phyloP scores from a whole-genome alignment of 768 basidiomycete species.

The Rhizopogon vulgaris region DNA sequence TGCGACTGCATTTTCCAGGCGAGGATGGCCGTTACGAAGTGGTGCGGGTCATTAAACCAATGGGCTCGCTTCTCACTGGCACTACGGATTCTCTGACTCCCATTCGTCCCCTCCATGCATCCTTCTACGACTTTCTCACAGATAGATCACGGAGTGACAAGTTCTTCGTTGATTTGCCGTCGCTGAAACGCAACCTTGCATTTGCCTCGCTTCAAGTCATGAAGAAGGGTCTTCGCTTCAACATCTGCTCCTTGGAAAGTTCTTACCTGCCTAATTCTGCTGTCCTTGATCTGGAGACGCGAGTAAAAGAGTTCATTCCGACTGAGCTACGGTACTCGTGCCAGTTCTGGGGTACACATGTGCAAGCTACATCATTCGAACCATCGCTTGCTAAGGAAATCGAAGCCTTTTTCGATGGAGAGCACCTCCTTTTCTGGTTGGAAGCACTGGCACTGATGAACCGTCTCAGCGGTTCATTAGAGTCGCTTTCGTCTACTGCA shows the following conservation, averaged over 20 bases:
- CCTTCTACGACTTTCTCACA: conserved; percentile 22
- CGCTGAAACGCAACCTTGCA: conserved; percentile 12
- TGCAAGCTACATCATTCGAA: not conserved
- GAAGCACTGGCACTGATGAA: not conserved
- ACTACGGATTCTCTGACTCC: not conserved
- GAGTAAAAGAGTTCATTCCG: conserved; percentile 2
- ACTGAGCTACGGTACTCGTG: conserved; percentile 7
- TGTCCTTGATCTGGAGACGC: conserved; percentile 7
- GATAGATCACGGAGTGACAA: conserved; percentile 7
- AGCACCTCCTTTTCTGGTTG: conserved; percentile 6
- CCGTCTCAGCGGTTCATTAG: not conserved
- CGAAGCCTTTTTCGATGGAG: not conserved
- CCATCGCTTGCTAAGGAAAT: not conserved
- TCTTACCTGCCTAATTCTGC: conserved; percentile 21
- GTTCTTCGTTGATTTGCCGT: conserved; percentile 7
- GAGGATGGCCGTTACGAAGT: not conserved
- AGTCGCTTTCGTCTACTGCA: not conserved
- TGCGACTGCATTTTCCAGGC: not conserved
- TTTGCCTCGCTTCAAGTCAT: conserved; percentile 15
- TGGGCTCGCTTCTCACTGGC: conserved; percentile 5
- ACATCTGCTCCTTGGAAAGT: conserved; percentile 25
- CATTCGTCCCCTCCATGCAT: conserved; percentile 17
- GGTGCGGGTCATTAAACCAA: not conserved
- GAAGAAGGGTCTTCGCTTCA: conserved; percentile 23
- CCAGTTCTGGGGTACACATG: conserved; percentile 7